Base-by-base conservation (phyloP, 192 early-diverging fungal species). In the Backusella sp. region DNA sequence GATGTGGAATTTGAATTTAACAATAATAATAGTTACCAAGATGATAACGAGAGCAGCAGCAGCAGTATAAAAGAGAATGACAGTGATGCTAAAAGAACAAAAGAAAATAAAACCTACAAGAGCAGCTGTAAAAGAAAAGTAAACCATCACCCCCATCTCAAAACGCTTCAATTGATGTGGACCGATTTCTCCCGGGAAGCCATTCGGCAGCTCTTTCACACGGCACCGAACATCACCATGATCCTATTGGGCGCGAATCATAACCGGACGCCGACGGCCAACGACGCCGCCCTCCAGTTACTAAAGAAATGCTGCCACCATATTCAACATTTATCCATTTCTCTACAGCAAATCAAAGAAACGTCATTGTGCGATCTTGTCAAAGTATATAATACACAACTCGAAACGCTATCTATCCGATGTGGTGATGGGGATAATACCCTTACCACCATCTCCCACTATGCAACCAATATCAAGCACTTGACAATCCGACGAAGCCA, bases 211-310 rank as follows among this genome's bases (percentile, higher is more conserved):
- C 36, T 73, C 5, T 32, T 73, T 62, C 21, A 26, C 32, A 34
- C 23, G 21, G 37, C 36, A 26, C 72, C 72, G 52, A 62, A 62
- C n/a, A 19, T 73, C 30, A 37, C 21, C 32, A 21, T 36, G 19
- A 59, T 73, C 21, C 34, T 59, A 35, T 56, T 73, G 49, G 72
- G 72, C 23, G 72, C 72, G 7, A 73, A 73, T 37, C 72, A 73
- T 56, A 73, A 73, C 59, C 30, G 56, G 37, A 62, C 36, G 6
- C 52, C 30, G n/a, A 11, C 32, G 9, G 72, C 72, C 19, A 73
- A 73, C 34, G 72, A 73, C 23, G 56, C 11, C 9, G 32, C 53
- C 3, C 49, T 73, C 17, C 30, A 21, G 7, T 62, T 56, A 15
- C 28, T 73, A 9, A 39, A 30, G 36, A 36, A 59, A 14, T 26